Evolutionary conservation across 2,329 filamentous ascomycete genomes (phyloP), one percentile per base, ranked within the genome.

Genomic region (Fusarium stilboides): DNA sequence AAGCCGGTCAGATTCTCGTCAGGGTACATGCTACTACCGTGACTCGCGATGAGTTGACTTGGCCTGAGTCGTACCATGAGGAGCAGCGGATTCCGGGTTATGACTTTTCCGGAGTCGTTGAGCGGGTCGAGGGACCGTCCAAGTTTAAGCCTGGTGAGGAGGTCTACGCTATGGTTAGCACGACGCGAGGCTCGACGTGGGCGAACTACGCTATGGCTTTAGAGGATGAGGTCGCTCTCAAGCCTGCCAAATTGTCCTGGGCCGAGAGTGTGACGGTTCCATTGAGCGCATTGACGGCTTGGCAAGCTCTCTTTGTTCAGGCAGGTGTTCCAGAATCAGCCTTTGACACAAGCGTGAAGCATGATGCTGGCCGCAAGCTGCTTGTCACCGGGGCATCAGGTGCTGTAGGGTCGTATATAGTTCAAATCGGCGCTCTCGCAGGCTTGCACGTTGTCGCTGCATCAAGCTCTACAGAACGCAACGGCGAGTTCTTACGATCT

Each of bases 381-480:
- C 70, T 81, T 10, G 63, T 81, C 24, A 79, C 78, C 14, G 79
- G 76, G 6, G 78, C 77, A 3, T 76, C 75, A 7, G 80, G 80
- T 5, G 77, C 76, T 2, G 77, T 81, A 13, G 80, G 80, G 2
- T 73, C 74, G 26, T 80, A 77, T 61, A 62, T 76, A 2, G 75
- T 81, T 7, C 76, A 80, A 64, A 68, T 81, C 20, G 80, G 76
- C 3, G 69, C 68, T 14, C 63, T 74, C 15, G 76, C 76, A 0
- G 78, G 78, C 8, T 72, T 75, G 3, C 62, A 73, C 5, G 73
- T 72, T 6, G 74, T 80, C 22, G 77, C 77, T 6, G 77, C 74
- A 2, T 75, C 76, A 5, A 75, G 74, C 22, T 75, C 75, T 0
- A 69, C 63, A 8, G 33, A 60, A 19, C 69, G 49, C 5, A 60